Evolutionary conservation across 768 basidiomycete species (phyloP).

Genomic region (Boletus huronensis): DNA sequence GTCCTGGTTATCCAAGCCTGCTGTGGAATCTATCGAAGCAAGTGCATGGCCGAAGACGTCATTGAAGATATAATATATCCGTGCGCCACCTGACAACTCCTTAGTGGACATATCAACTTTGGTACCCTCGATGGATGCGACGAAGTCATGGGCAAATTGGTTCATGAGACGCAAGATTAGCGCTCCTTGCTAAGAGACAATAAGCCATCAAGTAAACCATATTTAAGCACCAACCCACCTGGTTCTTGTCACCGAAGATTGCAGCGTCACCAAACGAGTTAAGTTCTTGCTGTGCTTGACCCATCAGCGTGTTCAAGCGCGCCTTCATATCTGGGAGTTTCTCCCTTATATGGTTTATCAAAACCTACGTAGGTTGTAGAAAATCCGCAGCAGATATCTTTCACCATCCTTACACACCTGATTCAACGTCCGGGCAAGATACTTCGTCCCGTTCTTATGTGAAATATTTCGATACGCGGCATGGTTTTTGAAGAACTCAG

Average conservation of each 20-base stretch:
- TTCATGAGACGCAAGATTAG: slow-evolving; percentile 96
- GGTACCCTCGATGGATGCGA: slow-evolving; percentile 96
- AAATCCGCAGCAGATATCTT: background rate
- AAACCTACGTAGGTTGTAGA: slow-evolving; percentile 52
- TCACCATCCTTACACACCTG: slow-evolving; percentile 52
- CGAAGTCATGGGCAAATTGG: slow-evolving; percentile 94
- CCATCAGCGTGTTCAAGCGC: slow-evolving; percentile 94
- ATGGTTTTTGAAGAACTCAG: slow-evolving; percentile 89
- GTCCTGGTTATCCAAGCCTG: slow-evolving; percentile 88
- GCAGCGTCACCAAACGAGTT: slow-evolving; percentile 95
- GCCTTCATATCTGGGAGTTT: slow-evolving; percentile 99
- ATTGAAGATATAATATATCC: slow-evolving; percentile 99
- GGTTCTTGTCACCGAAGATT: slow-evolving; percentile 87
- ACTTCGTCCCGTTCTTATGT: slow-evolving; percentile 96
- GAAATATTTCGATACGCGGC: slow-evolving; percentile 92
- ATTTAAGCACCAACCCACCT: slow-evolving; percentile 37
- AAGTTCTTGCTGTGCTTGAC: slow-evolving; percentile 97
- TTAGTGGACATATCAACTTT: slow-evolving; percentile 96
- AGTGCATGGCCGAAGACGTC: slow-evolving; percentile 95
- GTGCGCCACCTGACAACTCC: slow-evolving; percentile 94
- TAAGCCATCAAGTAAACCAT: slow-evolving; percentile 11
- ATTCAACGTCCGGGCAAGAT: slow-evolving; percentile 89
- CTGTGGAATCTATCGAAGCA: slow-evolving; percentile 83
- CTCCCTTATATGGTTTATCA: slow-evolving; percentile 97
- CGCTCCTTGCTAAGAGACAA: slow-evolving; percentile 62